Evolutionary conservation across 129 eudicot genomes (phyloP).

Genomic region (Lactuca sativa): DNA sequence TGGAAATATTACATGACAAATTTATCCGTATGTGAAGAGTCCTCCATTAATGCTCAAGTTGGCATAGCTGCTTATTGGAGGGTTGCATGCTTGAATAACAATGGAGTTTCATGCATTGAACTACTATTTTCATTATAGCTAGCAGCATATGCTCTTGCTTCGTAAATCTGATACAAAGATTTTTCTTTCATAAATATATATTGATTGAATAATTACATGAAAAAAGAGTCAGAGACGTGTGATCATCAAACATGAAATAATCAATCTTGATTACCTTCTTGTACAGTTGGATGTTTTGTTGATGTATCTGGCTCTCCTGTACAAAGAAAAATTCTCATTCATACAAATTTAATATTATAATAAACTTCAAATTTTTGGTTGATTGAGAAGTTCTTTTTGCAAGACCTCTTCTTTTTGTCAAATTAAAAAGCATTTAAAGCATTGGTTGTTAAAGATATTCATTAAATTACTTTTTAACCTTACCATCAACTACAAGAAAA

Average conservation of each 20-base stretch:
- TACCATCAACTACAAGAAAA: no score
- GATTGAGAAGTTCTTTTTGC: neutral
- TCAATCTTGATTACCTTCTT: constrained; percentile 41
- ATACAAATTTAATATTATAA: neutral
- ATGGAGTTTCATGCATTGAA: constrained; percentile 20
- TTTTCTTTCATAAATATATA: neutral
- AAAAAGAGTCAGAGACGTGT: neutral
- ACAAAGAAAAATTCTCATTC: neutral
- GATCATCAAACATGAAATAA: neutral
- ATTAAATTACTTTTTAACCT: no score
- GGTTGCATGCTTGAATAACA: constrained; percentile 13
- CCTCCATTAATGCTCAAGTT: constrained; percentile 30
- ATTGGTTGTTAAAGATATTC: no score
- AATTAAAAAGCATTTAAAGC: no score
- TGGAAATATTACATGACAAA: neutral
- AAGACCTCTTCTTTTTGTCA: neutral
- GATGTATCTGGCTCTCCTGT: constrained; percentile 59
- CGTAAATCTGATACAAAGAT: constrained; percentile 34
- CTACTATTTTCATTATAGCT: constrained; percentile 7
- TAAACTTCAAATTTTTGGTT: neutral
- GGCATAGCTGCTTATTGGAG: constrained; percentile 37
- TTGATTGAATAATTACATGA: neutral
- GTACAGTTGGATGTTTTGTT: constrained; percentile 50
- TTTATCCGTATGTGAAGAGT: constrained; percentile 4
- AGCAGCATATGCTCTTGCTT: constrained; percentile 40